phyloP scores from a whole-genome alignment of 768 basidiomycete species.

The Leucocoprinus birnbaumii region DNA sequence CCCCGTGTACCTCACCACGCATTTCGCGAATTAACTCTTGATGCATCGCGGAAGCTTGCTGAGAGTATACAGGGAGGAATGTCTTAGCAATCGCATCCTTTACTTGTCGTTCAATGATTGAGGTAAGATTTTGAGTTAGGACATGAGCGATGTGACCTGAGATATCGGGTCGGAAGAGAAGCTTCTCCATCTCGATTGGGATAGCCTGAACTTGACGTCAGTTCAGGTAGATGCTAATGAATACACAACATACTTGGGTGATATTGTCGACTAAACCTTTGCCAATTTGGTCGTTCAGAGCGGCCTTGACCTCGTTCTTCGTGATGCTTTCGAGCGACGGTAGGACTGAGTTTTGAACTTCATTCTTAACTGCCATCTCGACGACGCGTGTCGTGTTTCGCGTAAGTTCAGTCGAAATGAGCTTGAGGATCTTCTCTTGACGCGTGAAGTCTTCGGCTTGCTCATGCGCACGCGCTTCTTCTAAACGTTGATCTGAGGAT shows the following conservation, averaged over 20 bases:
- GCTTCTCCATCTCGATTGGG: slow-evolving; percentile 75
- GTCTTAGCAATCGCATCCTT: slow-evolving; percentile 75
- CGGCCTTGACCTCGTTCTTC: slow-evolving; percentile 74
- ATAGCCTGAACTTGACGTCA: slow-evolving; percentile 48
- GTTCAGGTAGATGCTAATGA: background rate
- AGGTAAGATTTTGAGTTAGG: slow-evolving; percentile 68
- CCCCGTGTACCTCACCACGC: slow-evolving; percentile 66
- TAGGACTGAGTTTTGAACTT: slow-evolving; percentile 81
- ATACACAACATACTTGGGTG: slow-evolving; percentile 55
- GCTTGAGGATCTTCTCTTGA: slow-evolving; percentile 86
- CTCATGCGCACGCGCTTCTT: slow-evolving; percentile 75
- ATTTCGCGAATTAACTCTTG: slow-evolving; percentile 79
- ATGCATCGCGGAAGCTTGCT: slow-evolving; percentile 73
- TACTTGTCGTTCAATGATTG: slow-evolving; percentile 77
- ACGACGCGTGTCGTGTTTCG: slow-evolving; percentile 88
- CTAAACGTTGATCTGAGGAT: slow-evolving; percentile 71
- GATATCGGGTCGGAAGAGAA: slow-evolving; percentile 74
- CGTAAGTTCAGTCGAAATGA: slow-evolving; percentile 83
- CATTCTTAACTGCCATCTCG: slow-evolving; percentile 83
- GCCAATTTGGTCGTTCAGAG: slow-evolving; percentile 76
- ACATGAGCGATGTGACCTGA: slow-evolving; percentile 74
- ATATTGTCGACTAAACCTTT: slow-evolving; percentile 70
- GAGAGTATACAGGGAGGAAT: slow-evolving; percentile 73
- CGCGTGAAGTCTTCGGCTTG: slow-evolving; percentile 79
- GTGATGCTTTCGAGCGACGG: slow-evolving; percentile 83